These are phyloP conservation scores for Cetradonia linearis DNA, from an alignment of 495 filamentous ascomycete species.

Conservation along the genomic window DNA sequence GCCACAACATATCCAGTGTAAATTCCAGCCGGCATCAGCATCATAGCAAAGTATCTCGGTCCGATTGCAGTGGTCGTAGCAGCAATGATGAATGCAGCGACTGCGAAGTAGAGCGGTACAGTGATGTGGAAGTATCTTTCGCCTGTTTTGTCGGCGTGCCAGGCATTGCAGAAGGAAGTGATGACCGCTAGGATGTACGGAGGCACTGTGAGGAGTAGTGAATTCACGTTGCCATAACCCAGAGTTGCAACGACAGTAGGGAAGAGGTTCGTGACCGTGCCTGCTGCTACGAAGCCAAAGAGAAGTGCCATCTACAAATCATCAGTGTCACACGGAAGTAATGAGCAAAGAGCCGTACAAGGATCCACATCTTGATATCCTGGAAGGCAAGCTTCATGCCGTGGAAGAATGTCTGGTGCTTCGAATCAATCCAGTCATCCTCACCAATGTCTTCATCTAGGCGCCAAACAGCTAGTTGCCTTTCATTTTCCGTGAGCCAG, in stretches of 20 bases:
- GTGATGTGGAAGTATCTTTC: constrained; percentile 73
- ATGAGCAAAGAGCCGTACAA: constrained; percentile 34
- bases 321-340: constrained; percentile 14
- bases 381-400: constrained; percentile 60
- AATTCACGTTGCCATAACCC: constrained; percentile 52
- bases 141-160: constrained; percentile 68
- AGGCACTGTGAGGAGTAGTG: constrained; percentile 68
- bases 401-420: constrained; percentile 54
- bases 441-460: constrained; percentile 70
- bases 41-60: constrained; percentile 70
- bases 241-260: constrained; percentile 73
- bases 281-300: constrained; percentile 60
- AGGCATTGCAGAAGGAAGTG: constrained; percentile 60
- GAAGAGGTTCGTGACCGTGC: constrained; percentile 82
- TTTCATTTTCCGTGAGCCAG: constrained; percentile 64
- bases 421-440: constrained; percentile 58
- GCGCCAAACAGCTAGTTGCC: constrained; percentile 56
- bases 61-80: constrained; percentile 53
- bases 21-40: constrained; percentile 58
- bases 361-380: constrained; percentile 63
- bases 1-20: constrained; percentile 58
- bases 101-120: constrained; percentile 54
- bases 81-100: constrained; percentile 66
- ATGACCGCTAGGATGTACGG: constrained; percentile 65
- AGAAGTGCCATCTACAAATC: constrained; percentile 49